Evolutionary conservation across 2,329 filamentous ascomycete genomes (phyloP).

Genomic region (Colletotrichum caudatum): DNA sequence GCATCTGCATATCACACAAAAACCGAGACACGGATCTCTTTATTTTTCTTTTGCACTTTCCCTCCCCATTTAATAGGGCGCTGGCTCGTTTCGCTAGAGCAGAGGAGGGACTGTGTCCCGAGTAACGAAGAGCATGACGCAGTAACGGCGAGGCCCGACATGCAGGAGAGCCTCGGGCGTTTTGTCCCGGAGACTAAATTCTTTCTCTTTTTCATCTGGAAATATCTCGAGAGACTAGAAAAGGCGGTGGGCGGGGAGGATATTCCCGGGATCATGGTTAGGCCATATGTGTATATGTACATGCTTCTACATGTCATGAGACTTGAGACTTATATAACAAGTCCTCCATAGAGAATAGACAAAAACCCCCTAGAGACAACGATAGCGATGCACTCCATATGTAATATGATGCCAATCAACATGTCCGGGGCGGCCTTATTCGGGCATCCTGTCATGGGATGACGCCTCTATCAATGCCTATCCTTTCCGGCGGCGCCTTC

Average conservation of each 20-base stretch:
- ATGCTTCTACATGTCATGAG: not conserved
- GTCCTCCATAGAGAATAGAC: not conserved
- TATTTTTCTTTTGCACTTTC: not conserved
- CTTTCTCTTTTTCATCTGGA: not conserved
- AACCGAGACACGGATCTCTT: not conserved
- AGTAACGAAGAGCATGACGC: not conserved
- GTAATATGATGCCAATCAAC: too few relatives aligned
- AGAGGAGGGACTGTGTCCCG: not conserved
- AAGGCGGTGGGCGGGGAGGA: not conserved
- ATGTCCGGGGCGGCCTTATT: too few relatives aligned
- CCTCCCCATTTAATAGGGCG: not conserved
- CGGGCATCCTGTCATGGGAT: not conserved
- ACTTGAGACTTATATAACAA: not conserved
- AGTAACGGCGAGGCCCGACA: not conserved
- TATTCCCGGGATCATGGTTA: not conserved
- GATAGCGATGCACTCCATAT: too few relatives aligned
- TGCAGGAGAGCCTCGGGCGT: not conserved
- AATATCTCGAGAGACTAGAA: not conserved
- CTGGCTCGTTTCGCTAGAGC: not conserved
- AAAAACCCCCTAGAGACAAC: not conserved
- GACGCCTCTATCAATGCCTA: not conserved
- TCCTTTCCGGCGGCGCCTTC: not conserved
- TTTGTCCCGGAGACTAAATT: too few relatives aligned
- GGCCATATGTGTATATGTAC: not conserved
- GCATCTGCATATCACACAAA: constrained; percentile 13